Evolutionary conservation across 352 stramenopile species (phyloP), one percentile per base, ranked within the genome.

Genomic region (Globisporangium echinulatum): DNA sequence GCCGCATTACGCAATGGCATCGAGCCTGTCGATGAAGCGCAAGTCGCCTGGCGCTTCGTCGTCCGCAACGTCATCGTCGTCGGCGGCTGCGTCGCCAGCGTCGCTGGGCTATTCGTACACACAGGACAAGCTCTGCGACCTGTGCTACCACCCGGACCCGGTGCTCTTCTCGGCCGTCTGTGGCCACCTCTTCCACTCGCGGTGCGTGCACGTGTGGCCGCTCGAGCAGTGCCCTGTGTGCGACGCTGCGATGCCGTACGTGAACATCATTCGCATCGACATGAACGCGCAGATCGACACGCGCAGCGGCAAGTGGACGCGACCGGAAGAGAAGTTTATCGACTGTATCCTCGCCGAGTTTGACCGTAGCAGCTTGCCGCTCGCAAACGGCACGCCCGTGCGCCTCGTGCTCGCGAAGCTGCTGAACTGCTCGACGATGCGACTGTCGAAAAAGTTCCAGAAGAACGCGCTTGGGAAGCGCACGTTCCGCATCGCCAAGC

Each of bases 381-480:
- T 94, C 19, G 84, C 82, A 7, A 87, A 94, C 58, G 85, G 85
- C 61, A 94, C 85, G 19, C 85, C 85, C 46, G 85, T 94, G 61
- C 85, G 85, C 1, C 69, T 94, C 17, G 82, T 91, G 61, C 70
- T 94, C 11, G 82, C 85, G 40, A 91, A 87, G 67, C 71, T 94
- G 63, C 85, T 94, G 54, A 94, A 94, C 64, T 94, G 85, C 66
- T 92, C 82, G 54, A 90, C 85, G n/a, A 94, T 94, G 85, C 73
- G 85, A 25, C 64, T 94, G 38, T 94, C 85, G 14, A 94, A 94
- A 64, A 94, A 94, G 66, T 94, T 94, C 59, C 85, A 94, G 62
- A 92, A 92, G 68, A 94, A 94, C 61, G 85, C 85, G 38, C 66
- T 94, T 40, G 85, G 85, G 38, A 94, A 94, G 61, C 71, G 83